A percentile compares a stretch with the other conserved stretches of the same genome.
Evolutionary conservation across 176 grass and related monocot species (phyloP).

Genomic region (Ananas comosus): DNA sequence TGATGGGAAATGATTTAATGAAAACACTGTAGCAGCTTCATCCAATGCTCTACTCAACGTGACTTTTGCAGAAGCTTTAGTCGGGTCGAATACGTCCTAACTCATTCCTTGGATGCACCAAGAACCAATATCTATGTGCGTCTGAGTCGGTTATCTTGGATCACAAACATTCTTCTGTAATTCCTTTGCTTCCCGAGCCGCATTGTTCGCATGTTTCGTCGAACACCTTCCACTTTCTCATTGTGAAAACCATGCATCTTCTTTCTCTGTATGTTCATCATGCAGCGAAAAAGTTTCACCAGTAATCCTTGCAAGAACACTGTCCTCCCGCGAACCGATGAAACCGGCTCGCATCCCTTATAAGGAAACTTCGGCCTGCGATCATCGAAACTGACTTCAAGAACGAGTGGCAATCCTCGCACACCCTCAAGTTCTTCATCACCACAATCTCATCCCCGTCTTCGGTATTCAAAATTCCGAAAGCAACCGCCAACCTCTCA

Average conservation of each 20-base stretch:
- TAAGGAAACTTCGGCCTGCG: conserved; percentile 28
- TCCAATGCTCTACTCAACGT: no score
- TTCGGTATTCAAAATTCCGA: conserved; percentile 42
- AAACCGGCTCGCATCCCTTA: conserved; percentile 69
- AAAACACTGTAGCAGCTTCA: no score
- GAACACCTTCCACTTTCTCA: not conserved
- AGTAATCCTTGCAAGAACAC: conserved; percentile 62
- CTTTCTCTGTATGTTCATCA: not conserved
- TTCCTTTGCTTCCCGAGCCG: not conserved
- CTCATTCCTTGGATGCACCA: no score
- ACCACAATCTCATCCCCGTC: conserved; percentile 45
- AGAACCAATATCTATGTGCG: no score
- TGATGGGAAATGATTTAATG: no score
- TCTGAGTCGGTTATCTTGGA: no score
- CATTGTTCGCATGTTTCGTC: no score
- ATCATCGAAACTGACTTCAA: conserved; percentile 38
- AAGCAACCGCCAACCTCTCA: conserved; percentile 61
- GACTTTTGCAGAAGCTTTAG: no score
- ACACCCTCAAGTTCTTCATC: conserved; percentile 76
- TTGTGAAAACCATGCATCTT: conserved; percentile 5
- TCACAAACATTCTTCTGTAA: no score
- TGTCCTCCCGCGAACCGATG: conserved; percentile 44
- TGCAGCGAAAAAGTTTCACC: conserved; percentile 16
- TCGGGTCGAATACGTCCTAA: no score
- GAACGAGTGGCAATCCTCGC: conserved; percentile 53